A percentile compares a stretch with the other conserved stretches of the same genome.
Conservation (phyloP, 257 asterid genomes). For the Solanum stenotomum region DNA sequence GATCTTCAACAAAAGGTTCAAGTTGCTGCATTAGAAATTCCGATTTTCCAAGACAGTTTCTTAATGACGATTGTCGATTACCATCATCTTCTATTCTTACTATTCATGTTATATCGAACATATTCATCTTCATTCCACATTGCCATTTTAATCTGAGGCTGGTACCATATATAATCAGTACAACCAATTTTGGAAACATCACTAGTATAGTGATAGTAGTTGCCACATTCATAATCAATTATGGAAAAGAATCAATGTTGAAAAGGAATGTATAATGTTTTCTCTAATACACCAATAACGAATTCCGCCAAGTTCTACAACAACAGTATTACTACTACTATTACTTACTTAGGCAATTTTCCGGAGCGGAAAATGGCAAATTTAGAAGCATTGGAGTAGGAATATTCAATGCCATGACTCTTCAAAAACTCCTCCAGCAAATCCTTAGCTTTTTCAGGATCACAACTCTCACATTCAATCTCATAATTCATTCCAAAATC, state of each 20-base stretch:
- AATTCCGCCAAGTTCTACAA: neutral
- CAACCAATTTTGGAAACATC: neutral
- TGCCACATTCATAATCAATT: neutral
- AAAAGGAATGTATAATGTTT: neutral
- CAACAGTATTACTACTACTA: neutral
- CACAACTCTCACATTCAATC: constrained; percentile 73
- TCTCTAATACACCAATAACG: neutral
- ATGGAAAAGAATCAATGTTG: neutral
- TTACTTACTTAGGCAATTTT: constrained; percentile 39
- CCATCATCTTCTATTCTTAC: neutral
- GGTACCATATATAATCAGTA: neutral
- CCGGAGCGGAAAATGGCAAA: constrained; percentile 67
- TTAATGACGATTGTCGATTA: neutral
- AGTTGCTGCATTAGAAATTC: neutral
- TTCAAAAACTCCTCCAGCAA: constrained; percentile 51
- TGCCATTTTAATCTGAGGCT: neutral
- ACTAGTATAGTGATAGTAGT: neutral
- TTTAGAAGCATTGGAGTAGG: constrained; percentile 46
- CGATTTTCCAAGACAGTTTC: neutral
- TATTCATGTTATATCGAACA: neutral
- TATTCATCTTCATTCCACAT: neutral
- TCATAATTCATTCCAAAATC: constrained; percentile 68
- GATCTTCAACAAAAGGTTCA: neutral
- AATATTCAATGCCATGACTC: constrained; percentile 44
- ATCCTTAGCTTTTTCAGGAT: constrained; percentile 58